Conservation (phyloP, 805 yeast species). For the Candida golubevii region DNA sequence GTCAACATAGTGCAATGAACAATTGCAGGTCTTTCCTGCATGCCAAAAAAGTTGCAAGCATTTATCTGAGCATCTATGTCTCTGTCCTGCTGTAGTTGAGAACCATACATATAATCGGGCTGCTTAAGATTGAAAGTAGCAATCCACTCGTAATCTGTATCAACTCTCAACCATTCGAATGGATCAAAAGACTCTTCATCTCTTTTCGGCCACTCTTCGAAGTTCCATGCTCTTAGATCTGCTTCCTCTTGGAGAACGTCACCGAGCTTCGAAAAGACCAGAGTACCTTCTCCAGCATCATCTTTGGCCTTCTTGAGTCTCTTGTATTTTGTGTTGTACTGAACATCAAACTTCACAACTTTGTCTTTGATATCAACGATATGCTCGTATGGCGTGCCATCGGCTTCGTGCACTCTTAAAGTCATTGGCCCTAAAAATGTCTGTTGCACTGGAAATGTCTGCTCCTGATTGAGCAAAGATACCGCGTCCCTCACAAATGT, state of each 20-base stretch:
- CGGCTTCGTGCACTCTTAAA: constrained; percentile 93
- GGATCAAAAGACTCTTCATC: constrained; percentile 82
- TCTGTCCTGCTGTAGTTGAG: constrained; percentile 90
- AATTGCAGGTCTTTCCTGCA: constrained; percentile 49
- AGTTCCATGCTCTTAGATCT: constrained; percentile 68
- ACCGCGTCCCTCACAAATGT: constrained; percentile 46
- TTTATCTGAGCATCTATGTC: constrained; percentile 95
- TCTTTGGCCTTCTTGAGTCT: constrained; percentile 63
- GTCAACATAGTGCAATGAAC: constrained; percentile 73
- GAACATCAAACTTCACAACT: constrained; percentile 84
- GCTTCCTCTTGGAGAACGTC: constrained; percentile 60
- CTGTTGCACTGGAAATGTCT: constrained; percentile 36
- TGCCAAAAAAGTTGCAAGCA: constrained; percentile 70
- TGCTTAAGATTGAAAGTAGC: constrained; percentile 76
- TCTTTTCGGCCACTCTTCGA: constrained; percentile 64
- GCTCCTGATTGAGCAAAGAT: constrained; percentile 40
- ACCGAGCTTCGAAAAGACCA: constrained; percentile 59
- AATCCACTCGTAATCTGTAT: constrained; percentile 97
- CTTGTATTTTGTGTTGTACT: constrained; percentile 90
- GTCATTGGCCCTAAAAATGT: constrained; percentile 94
- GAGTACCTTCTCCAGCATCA: constrained; percentile 25
- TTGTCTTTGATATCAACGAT: constrained; percentile 87
- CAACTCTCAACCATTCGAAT: constrained; percentile 97
- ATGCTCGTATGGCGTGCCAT: constrained; percentile 98
- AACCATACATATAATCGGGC: constrained; percentile 91